Evolutionary conservation across 306 rosid species (phyloP).

Genomic region (Rosa lucieae): DNA sequence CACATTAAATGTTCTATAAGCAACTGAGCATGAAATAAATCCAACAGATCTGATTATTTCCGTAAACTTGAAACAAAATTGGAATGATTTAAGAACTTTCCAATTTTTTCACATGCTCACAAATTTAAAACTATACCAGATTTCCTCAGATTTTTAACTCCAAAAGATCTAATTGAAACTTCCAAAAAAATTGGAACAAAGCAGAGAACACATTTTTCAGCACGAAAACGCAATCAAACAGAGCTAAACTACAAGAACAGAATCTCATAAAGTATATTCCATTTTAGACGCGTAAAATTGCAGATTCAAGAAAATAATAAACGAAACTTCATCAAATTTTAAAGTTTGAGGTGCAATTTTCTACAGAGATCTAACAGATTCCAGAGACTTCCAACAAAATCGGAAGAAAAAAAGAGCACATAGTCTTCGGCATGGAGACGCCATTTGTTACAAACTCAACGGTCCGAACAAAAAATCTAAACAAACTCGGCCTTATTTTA

Average conservation of each 20-base stretch:
- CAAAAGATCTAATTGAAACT: background rate
- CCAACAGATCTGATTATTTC: background rate
- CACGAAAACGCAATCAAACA: background rate
- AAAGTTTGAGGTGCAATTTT: background rate
- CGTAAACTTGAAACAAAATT: background rate
- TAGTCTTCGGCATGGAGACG: background rate
- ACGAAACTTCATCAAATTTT: background rate
- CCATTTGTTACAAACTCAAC: background rate
- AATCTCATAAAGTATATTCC: background rate
- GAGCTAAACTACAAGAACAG: background rate
- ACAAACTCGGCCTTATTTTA: background rate
- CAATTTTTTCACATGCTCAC: background rate
- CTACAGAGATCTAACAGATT: background rate
- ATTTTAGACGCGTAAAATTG: background rate
- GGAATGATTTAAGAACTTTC: background rate
- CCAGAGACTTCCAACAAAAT: constrained; percentile 7
- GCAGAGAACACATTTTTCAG: background rate
- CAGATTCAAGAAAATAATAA: background rate
- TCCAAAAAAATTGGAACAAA: constrained; percentile 4
- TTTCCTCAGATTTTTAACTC: too few relatives aligned
- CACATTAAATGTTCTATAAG: background rate
- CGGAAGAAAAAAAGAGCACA: background rate
- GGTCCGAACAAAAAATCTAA: background rate
- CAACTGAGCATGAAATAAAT: background rate
- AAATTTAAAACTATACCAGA: background rate